Base-by-base conservation (phyloP, 140 eudicot genomes). In the Oenanthe javanica region DNA sequence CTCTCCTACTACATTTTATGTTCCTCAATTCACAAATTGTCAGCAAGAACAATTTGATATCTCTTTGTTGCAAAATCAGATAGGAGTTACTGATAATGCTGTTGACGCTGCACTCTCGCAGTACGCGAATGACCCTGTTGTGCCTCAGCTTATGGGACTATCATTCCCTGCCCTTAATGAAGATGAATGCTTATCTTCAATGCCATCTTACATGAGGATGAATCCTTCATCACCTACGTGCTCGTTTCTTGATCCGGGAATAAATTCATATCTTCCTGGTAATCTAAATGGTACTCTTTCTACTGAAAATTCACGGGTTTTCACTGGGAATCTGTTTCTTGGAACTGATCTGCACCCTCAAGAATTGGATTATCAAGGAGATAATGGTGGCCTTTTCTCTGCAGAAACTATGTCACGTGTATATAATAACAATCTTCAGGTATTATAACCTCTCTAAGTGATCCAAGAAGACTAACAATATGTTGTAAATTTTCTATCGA, bases 351-450 rank as follows among this genome's bases (percentile, higher is more conserved):
- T 89, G 19, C 87, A 85, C 52, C 80, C 75, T 79, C 85, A 86
- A 21, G 98, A 92, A 36, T 21, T 83, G 21, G 92, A 93, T 6
- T 89, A 78, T 77, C 91, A 90, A 43, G 94, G 89, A 51, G 92
- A 89, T 54, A 90, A 77, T 83, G 81, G 79, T 51, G 89, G 90
- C 51, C 78, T 94, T 73, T 92, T 94, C 55, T 86, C 88, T 72
- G 80, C 84, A 48, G 89, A 91, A 67, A 52, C 89, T 64, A 75
- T 87, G 55, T 78, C 84, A 38, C 81, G 79, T 16, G 81, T 83
- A 9, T 89, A 84, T 79, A 87, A 86, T 77, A 83, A 77, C 23
- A 88, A 92, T 18, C 83, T 91, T 80, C 97, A 94, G 97, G 98
- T 91, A 85, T 75, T 48, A 75, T 1, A 23, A 5, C 25, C 6